Evolutionary conservation across 768 basidiomycete genomes (phyloP).

Genomic region (Suillus sp.): DNA sequence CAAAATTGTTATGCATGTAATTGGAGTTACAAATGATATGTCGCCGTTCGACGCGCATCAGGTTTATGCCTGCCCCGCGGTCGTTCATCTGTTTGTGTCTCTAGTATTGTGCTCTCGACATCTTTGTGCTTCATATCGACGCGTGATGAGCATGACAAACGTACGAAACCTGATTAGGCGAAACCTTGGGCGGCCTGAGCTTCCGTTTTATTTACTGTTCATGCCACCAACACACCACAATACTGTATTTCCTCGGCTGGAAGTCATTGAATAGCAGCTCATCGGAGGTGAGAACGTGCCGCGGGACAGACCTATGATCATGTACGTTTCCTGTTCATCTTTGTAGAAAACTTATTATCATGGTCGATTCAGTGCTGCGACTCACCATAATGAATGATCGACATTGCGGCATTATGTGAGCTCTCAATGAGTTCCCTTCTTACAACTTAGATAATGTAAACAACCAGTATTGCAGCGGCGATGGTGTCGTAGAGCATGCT

Average conservation of each 20-base stretch:
- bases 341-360: background rate
- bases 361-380: conserved; percentile 46
- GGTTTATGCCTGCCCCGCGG: conserved; percentile 79
- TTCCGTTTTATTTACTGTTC: background rate
- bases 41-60: conserved; percentile 90
- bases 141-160: conserved; percentile 2
- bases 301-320: conserved; percentile 55
- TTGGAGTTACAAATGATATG: conserved; percentile 48
- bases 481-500: conserved; percentile 64
- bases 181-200: background rate
- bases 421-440: background rate
- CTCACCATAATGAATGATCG: conserved; percentile 71
- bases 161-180: too few species aligned
- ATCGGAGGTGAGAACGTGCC: conserved; percentile 58
- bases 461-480: conserved; percentile 36
- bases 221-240: background rate
- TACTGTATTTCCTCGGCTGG: background rate
- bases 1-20: conserved; percentile 38
- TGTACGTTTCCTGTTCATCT: conserved; percentile 41
- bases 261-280: background rate
- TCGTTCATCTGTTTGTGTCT: conserved; percentile 41
- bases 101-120: conserved; percentile 10
- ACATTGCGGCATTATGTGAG: conserved; percentile 50
- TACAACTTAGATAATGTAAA: background rate
- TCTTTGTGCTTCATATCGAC: conserved; percentile 6